These are phyloP conservation scores for Cystofilobasidium bisporidii DNA, from an alignment of 768 basidiomycete species.

Conservation along the genomic window DNA sequence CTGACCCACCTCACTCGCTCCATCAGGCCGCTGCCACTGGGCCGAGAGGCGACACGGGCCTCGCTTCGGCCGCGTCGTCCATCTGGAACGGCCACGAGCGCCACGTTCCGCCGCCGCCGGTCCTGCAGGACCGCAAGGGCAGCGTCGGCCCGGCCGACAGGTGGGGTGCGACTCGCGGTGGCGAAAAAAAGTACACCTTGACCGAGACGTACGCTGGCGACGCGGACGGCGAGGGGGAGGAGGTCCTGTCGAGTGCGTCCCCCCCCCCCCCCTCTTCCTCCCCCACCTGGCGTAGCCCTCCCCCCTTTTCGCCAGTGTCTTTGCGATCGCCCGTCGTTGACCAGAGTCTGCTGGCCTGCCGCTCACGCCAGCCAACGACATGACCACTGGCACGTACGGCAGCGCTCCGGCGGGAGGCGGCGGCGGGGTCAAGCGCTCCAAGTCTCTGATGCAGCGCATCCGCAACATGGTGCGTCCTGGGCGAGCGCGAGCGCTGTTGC, in stretches of 20 bases:
- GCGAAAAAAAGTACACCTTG: conserved; percentile 4
- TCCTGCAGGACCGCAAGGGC: neutral
- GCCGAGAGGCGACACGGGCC: conserved; percentile 25
- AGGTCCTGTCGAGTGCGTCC: conserved; percentile 12
- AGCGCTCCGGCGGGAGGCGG: conserved; percentile 32
- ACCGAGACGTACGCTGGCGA: neutral
- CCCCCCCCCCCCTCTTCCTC: neutral
- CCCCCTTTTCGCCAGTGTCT: no score
- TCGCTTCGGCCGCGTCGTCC: conserved; percentile 56
- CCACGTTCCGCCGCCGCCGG: conserved; percentile 38
- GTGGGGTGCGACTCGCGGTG: no score
- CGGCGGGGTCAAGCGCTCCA: conserved; percentile 54
- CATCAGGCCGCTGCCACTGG: conserved; percentile 14
- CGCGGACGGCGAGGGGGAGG: neutral
- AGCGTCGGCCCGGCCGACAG: neutral
- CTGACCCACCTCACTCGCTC: neutral
- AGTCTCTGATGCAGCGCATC: conserved; percentile 78
- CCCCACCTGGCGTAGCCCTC: no score
- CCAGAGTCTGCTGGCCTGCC: no score
- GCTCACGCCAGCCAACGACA: conserved; percentile 1
- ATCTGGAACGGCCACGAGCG: conserved; percentile 59
- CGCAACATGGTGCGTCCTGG: conserved; percentile 58
- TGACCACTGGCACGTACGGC: conserved; percentile 32
- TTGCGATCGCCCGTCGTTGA: no score
- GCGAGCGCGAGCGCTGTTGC: no score